Conservation (phyloP, 495 filamentous ascomycete genomes). For the Xylaria acuta region DNA sequence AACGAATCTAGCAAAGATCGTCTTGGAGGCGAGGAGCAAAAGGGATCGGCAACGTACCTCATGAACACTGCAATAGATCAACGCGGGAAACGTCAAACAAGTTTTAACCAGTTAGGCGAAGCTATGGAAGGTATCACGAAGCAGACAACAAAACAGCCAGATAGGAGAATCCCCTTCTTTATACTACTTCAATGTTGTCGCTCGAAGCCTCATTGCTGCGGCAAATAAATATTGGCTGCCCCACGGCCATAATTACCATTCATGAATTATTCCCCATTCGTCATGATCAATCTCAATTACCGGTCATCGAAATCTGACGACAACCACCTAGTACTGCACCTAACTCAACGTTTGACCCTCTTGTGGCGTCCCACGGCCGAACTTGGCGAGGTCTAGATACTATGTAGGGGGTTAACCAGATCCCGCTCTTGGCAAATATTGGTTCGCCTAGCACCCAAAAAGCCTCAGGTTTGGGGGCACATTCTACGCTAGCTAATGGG, state of each 20-base stretch:
- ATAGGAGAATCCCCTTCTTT: background rate
- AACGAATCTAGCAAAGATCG: conserved; percentile 1
- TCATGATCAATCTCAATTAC: conserved; percentile 16
- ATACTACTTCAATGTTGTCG: background rate
- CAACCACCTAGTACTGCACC: background rate
- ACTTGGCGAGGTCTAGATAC: conserved; percentile 2
- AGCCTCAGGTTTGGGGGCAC: conserved; percentile 22
- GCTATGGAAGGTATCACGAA: background rate
- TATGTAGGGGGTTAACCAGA: background rate
- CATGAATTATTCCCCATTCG: conserved; percentile 3
- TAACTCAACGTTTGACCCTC: background rate
- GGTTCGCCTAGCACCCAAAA: conserved; percentile 1
- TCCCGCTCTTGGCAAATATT: conserved; percentile 19
- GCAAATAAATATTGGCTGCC: conserved; percentile 16
- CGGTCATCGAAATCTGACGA: background rate
- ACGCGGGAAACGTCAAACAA: background rate
- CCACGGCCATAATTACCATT: conserved; percentile 1
- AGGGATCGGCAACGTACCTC: conserved; percentile 24
- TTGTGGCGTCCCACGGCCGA: background rate
- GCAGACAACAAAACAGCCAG: background rate
- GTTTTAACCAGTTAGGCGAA: background rate
- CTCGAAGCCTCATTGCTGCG: background rate
- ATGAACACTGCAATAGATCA: conserved; percentile 12
- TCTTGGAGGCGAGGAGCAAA: background rate
- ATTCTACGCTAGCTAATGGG: conserved; percentile 15